Percentiles rank a stretch among this genome's conserved stretches.
phyloP scores from a whole-genome alignment of 352 stramenopile species.

The Pythium oligandrum region DNA sequence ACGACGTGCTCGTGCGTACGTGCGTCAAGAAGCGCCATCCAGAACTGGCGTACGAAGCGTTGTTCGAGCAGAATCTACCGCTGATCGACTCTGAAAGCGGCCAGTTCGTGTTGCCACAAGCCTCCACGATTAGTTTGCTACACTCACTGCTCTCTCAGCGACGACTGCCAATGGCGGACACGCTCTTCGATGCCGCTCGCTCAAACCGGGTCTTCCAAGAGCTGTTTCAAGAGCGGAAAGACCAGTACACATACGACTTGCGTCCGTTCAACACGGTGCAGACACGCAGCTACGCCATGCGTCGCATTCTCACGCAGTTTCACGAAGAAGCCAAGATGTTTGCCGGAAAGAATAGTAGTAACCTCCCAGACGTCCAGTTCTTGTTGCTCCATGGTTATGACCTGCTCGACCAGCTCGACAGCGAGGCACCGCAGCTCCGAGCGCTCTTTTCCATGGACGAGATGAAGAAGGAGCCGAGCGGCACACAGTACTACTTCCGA shows the following conservation, averaged over 20 bases:
- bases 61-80: conserved; percentile 61
- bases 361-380: conserved; percentile 59
- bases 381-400: conserved; percentile 71
- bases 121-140: conserved; percentile 57
- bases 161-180: conserved; percentile 57
- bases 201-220: conserved; percentile 47
- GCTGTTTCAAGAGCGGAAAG: conserved; percentile 40
- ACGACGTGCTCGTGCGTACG: conserved; percentile 76
- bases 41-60: conserved; percentile 62
- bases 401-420: conserved; percentile 74
- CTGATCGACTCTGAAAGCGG: conserved; percentile 40
- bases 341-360: conserved; percentile 20
- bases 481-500: conserved; percentile 54
- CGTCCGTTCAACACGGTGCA: conserved; percentile 47
- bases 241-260: conserved; percentile 59
- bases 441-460: conserved; percentile 83
- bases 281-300: conserved; percentile 60
- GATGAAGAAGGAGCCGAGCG: conserved; percentile 45
- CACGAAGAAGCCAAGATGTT: conserved; percentile 30
- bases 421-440: conserved; percentile 55
- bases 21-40: conserved; percentile 83
- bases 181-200: conserved; percentile 49
- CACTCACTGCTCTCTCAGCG: conserved; percentile 70
- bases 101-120: conserved; percentile 54
- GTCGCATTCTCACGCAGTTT: conserved; percentile 52